Evolutionary conservation across 176 grass and related monocot species (phyloP).

Genomic region (Musa troglodytarum): DNA sequence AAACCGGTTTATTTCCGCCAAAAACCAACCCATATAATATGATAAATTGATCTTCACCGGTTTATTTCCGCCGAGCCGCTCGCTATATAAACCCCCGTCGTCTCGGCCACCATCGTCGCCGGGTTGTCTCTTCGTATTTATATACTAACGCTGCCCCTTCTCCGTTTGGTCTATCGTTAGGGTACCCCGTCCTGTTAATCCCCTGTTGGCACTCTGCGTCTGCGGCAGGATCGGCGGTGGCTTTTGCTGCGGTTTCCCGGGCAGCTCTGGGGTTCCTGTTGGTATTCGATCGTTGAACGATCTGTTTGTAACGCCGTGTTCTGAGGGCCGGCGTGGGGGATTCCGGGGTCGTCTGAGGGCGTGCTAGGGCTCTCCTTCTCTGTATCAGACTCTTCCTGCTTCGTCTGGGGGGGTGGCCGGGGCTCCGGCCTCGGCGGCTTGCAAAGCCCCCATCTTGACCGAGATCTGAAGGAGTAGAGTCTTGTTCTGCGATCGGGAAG

Average conservation of each 20-base stretch:
- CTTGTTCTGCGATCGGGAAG: constrained; percentile 34
- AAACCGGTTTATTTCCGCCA: neutral
- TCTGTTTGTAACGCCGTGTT: constrained; percentile 5
- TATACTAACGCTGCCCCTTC: neutral
- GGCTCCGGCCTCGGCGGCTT: constrained; percentile 99
- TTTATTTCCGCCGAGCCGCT: neutral
- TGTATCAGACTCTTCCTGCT: constrained; percentile 40
- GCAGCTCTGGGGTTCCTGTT: neutral
- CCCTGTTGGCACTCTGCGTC: neutral
- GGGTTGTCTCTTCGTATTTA: too few relatives aligned
- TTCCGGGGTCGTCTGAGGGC: constrained; percentile 42
- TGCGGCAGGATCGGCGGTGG: neutral
- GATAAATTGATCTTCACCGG: neutral
- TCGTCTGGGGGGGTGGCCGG: constrained; percentile 96
- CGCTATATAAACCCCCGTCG: too few relatives aligned
- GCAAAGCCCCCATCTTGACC: constrained; percentile 87
- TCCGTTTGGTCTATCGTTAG: neutral
- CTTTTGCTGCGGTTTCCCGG: neutral
- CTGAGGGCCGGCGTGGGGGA: constrained; percentile 83
- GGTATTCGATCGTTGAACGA: neutral
- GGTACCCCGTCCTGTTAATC: neutral
- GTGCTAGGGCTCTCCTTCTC: constrained; percentile 41
- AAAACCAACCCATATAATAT: neutral
- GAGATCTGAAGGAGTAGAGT: constrained; percentile 33
- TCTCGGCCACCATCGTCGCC: too few relatives aligned